phyloP scores from a whole-genome alignment of 1,284 basidiomycete genomes.

The Tylopilus sp. region DNA sequence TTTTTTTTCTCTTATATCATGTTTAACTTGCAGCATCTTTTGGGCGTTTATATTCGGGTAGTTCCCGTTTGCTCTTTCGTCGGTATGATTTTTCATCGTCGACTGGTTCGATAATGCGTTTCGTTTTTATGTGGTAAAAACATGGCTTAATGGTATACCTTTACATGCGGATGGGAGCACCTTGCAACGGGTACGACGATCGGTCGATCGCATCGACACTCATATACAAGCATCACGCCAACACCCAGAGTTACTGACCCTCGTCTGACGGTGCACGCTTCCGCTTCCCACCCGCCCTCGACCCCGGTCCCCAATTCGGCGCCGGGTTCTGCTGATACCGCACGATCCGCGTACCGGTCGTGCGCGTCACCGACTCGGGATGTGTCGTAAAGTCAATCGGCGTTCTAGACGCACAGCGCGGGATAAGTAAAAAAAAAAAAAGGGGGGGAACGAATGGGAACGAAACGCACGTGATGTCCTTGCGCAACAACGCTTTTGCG shows the following conservation, averaged over 20 bases:
- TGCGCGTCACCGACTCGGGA: conserved; percentile 56
- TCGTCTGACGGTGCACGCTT: conserved; percentile 33
- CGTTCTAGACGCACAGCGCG: conserved; percentile 40
- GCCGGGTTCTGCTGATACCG: conserved; percentile 92
- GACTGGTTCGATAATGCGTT: no score
- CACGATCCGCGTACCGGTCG: conserved; percentile 73
- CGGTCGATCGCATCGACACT: no score
- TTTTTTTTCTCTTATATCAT: not conserved
- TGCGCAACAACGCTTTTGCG: conserved; percentile 60
- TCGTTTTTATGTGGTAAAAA: no score
- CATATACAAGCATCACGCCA: no score
- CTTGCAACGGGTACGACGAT: no score
- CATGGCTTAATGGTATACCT: no score
- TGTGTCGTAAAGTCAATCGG: conserved; percentile 75
- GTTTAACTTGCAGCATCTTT: not conserved
- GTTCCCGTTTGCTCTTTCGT: no score
- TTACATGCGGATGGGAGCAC: no score
- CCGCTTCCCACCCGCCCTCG: conserved; percentile 52
- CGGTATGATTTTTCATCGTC: no score
- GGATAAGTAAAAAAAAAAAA: not conserved
- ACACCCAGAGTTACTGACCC: not conserved
- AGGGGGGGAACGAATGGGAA: not conserved
- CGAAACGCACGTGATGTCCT: conserved; percentile 59
- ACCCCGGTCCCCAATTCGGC: conserved; percentile 90
- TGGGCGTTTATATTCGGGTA: no score